Evolutionary conservation across 192 early-diverging fungal genomes (phyloP).

Genomic region (Chytriomyces hyalinus): DNA sequence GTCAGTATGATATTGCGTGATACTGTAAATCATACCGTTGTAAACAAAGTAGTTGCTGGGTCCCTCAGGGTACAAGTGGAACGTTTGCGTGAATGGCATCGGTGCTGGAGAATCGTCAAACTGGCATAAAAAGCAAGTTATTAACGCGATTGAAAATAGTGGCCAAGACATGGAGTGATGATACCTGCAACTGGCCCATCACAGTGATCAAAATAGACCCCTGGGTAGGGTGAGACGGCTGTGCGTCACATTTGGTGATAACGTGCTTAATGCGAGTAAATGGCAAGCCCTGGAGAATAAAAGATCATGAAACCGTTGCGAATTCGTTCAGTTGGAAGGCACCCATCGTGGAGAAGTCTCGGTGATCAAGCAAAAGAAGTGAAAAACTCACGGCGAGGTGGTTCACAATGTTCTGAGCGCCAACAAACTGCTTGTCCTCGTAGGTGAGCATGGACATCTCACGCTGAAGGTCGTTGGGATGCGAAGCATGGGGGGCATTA

Average conservation of each 20-base stretch:
- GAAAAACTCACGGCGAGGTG: constrained; percentile 73
- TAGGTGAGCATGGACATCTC: constrained; percentile 84
- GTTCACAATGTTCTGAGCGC: constrained; percentile 69
- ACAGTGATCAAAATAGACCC: constrained; percentile 79
- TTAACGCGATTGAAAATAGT: neutral
- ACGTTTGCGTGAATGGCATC: constrained; percentile 84
- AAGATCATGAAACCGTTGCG: neutral
- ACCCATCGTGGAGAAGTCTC: neutral
- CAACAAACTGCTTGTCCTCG: constrained; percentile 72
- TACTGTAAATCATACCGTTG: constrained; percentile 60
- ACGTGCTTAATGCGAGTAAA: constrained; percentile 77
- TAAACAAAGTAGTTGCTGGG: constrained; percentile 71
- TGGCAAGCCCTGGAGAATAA: constrained; percentile 64
- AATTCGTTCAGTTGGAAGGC: neutral
- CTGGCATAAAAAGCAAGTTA: constrained; percentile 36
- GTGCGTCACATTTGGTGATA: constrained; percentile 80
- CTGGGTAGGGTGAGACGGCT: constrained; percentile 67
- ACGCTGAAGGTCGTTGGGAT: constrained; percentile 56
- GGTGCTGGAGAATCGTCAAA: constrained; percentile 83
- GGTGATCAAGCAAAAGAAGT: neutral
- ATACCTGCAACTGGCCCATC: constrained; percentile 85
- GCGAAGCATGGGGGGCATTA: neutral
- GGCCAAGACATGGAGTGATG: constrained; percentile 5
- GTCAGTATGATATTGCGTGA: neutral
- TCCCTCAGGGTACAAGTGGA: constrained; percentile 80